Conservation (phyloP, 2,329 filamentous ascomycete genomes). For the Balansia obtecta region DNA sequence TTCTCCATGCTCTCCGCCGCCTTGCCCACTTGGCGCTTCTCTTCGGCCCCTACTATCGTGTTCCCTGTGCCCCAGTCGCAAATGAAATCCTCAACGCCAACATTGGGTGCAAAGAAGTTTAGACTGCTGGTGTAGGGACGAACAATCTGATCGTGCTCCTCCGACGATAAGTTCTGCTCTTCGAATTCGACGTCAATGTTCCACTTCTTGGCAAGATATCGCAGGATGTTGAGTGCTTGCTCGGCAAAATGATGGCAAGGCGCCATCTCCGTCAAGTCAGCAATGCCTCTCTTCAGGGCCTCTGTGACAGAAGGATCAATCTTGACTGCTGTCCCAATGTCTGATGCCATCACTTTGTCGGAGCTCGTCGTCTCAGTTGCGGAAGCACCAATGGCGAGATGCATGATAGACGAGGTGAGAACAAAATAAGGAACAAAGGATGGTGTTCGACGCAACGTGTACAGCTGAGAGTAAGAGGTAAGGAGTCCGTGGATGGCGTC, state of each 20-base stretch:
- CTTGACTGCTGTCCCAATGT: slow-evolving; percentile 21
- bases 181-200: slow-evolving; percentile 38
- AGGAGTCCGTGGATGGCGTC: slow-evolving; percentile 45
- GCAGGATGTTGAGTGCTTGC: slow-evolving; percentile 46
- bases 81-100: slow-evolving; percentile 34
- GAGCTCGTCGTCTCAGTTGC: slow-evolving; percentile 8
- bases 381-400: slow-evolving; percentile 39
- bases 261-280: slow-evolving; percentile 47
- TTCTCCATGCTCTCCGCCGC: slow-evolving; percentile 32
- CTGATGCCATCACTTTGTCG: slow-evolving; percentile 7
- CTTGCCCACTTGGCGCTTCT: slow-evolving; percentile 11
- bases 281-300: slow-evolving; percentile 40
- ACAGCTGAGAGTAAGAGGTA: slow-evolving; percentile 44
- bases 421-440: slow-evolving; percentile 51
- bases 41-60: slow-evolving; percentile 7
- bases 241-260: slow-evolving; percentile 48
- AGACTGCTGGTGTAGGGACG: slow-evolving; percentile 37
- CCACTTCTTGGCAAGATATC: slow-evolving; percentile 46
- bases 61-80: slow-evolving; percentile 29
- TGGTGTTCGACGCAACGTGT: slow-evolving; percentile 44
- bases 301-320: slow-evolving; percentile 28
- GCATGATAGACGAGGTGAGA: slow-evolving; percentile 48
- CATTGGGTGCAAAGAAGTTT: slow-evolving; percentile 44
- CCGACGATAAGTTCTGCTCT: slow-evolving; percentile 15
- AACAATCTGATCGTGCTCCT: slow-evolving; percentile 29